Evolutionary conservation across 257 asterid genomes (phyloP).

Genomic region (Rubia yunnanensis): DNA sequence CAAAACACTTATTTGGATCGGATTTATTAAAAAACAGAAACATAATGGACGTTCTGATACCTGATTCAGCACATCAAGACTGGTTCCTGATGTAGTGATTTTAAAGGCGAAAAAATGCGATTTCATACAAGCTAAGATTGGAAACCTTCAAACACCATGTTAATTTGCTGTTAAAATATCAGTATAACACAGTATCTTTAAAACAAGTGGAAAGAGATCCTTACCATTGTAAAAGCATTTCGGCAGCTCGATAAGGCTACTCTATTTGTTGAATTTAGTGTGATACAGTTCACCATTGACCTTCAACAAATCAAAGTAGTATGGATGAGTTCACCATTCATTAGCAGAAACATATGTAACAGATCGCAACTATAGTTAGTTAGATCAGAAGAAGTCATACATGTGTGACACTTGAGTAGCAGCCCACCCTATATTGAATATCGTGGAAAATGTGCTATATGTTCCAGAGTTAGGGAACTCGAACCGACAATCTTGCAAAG

Average conservation of each 20-base stretch:
- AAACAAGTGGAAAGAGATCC: constrained; percentile 17
- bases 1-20: constrained; percentile 5
- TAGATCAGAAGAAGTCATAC: constrained; percentile 27
- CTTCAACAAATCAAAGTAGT: constrained; percentile 38
- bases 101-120: constrained; percentile 71
- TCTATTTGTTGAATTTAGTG: constrained; percentile 81
- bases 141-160: constrained; percentile 45
- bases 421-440: constrained; percentile 93
- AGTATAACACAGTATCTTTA: neutral
- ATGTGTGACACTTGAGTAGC: constrained; percentile 97
- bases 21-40: constrained; percentile 14
- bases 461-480: constrained; percentile 41
- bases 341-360: too few relatives aligned
- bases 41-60: constrained; percentile 21
- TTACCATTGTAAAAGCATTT: constrained; percentile 88
- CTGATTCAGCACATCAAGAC: constrained; percentile 55
- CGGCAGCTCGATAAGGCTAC: constrained; percentile 89
- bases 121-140: constrained; percentile 72
- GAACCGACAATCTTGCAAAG: constrained; percentile 70
- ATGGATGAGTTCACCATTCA: too few relatives aligned
- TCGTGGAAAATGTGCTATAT: constrained; percentile 73
- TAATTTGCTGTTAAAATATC: constrained; percentile 1
- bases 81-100: constrained; percentile 30
- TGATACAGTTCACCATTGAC: constrained; percentile 99
- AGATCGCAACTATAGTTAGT: too few relatives aligned